phyloP scores from a whole-genome alignment of 495 filamentous ascomycete species.

The Evansstolkia leycettana region DNA sequence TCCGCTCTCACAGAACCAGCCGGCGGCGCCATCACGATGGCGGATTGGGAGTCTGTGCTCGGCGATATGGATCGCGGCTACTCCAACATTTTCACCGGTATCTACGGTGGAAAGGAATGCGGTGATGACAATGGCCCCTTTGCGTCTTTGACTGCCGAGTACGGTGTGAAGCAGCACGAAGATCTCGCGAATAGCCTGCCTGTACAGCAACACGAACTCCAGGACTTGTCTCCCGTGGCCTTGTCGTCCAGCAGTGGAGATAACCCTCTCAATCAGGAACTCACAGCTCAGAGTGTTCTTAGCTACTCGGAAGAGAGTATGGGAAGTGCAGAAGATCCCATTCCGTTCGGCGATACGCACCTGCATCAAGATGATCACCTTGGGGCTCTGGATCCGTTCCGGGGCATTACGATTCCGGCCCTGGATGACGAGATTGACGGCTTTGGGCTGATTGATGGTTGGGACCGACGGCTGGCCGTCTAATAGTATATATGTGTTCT shows the following conservation, averaged over 20 bases:
- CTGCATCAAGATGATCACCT: slow-evolving; percentile 19
- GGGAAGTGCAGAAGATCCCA: slow-evolving; percentile 36
- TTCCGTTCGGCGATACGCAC: slow-evolving; percentile 11
- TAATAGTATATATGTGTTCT: slow-evolving; percentile 2
- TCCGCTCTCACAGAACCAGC: slow-evolving; percentile 20
- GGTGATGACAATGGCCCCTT: slow-evolving; percentile 34
- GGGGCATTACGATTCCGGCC: slow-evolving; percentile 35
- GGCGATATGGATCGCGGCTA: slow-evolving; percentile 65
- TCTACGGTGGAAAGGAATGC: slow-evolving; percentile 59
- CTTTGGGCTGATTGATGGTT: slow-evolving; percentile 19
- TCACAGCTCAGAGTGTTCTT: slow-evolving; percentile 51
- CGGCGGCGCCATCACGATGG: slow-evolving; percentile 34
- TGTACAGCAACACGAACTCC: slow-evolving; percentile 12
- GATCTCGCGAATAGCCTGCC: slow-evolving; percentile 6
- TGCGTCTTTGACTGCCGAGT: slow-evolving; percentile 30
- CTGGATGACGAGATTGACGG: slow-evolving; percentile 23
- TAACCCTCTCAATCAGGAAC: slow-evolving; percentile 19
- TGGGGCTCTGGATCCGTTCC: slow-evolving; percentile 28
- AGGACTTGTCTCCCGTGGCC: slow-evolving; percentile 25
- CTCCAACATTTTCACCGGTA: slow-evolving; percentile 71
- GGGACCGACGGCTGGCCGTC: slow-evolving; percentile 29
- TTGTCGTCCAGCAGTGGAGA: slow-evolving; percentile 33
- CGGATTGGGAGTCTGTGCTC: slow-evolving; percentile 71
- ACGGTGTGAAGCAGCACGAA: slow-evolving; percentile 16
- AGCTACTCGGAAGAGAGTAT: slow-evolving; percentile 71